Base-by-base conservation (phyloP, 1,284 basidiomycete genomes). In the Ceratobasidium sp. region DNA sequence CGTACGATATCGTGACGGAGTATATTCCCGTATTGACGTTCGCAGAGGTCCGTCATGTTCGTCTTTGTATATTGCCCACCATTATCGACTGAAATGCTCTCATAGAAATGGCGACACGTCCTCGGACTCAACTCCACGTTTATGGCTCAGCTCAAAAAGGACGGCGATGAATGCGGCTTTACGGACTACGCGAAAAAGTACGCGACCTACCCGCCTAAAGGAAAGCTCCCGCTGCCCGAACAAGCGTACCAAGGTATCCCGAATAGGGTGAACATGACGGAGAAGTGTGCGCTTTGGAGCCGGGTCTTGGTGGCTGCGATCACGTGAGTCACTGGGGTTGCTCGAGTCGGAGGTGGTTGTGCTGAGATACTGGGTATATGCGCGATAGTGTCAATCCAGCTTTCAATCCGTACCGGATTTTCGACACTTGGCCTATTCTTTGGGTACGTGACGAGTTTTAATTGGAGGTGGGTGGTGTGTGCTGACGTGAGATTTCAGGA, bases 51-150 rank as follows among this genome's bases (percentile, higher is more conserved):
- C 31, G 19, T 22, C 41, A 41, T 1, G 19, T 27, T 29, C 14
- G 14, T 11, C 11, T 41, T 41, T 41, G n/a, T n/a, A n/a, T n/a
- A n/a, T n/a, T n/a, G n/a, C 11, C 36, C 11, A 41, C 4, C 36
- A 41, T 41, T 4, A 41, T 41, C 36, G 6, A 41, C 4, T 4
- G 6, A 5, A 41, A 41, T 11, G 36, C 4, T 41, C 11, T 41
- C 11, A 11, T 86, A 92, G 80, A 90, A 89, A 82, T 92, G 90
- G 77, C 81, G 88, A 78, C 84, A 88, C 73, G 86, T 92, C 24
- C 92, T 93, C 79, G 83, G 89, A 0, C 86, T 93, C 84, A 91
- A 91, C 90, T 92, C 89, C 82, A 85, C 89, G 0, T 91, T 89
- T 83, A 86, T 92, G 83, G 81, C 84, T 0, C 79, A 89, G 54